Evolutionary conservation across 108 stramenopile genomes (phyloP), one percentile per base, ranked within the genome.

Genomic region (Cyclostephanos tholiformis): DNA sequence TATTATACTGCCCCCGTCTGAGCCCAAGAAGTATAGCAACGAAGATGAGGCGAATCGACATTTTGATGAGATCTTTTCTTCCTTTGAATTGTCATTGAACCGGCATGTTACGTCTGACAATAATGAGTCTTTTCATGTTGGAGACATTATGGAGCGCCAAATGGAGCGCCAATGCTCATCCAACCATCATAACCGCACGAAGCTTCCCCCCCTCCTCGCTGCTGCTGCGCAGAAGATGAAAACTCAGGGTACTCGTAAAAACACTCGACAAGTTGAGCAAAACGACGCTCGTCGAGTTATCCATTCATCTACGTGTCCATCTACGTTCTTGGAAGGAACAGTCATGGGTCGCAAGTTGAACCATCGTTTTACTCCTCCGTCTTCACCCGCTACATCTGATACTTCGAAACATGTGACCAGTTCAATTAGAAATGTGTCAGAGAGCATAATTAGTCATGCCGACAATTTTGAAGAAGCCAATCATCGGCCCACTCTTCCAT

Each of bases 341-440:
- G 65, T 68, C 32, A 71, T 81, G 51, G 80, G 80, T 19, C 67
- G 73, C 17, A 81, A 81, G 63, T 59, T 74, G n/a, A 74, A 74
- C 72, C 71, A 67, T n/a, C 53, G 26, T 19, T 55, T 13, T 16
- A 27, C 53, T 55, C 23, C 53, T 26, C 25, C 53, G 11, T 25
- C 53, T 11, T 10, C 23, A 4, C 25, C 23, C 26, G 53, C 23
- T 55, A 2, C 67, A 48, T 10, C 13, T 68, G 32, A 36, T 38
- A 35, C 22, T 30, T n/a, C 14, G 44, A 55, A 25, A 51, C 49
- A 13, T 53, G 6, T 20, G 20, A 2, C 61, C 4, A 19, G 20
- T 8, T 16, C 27, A 0, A 17, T 52, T 16, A 1, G 20, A 16
- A 23, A 27, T 50, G 8, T 26, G 5, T 65, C 23, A 17, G 56